phyloP scores from a whole-genome alignment of 768 basidiomycete genomes.

The Stropharia rugosoannulata region DNA sequence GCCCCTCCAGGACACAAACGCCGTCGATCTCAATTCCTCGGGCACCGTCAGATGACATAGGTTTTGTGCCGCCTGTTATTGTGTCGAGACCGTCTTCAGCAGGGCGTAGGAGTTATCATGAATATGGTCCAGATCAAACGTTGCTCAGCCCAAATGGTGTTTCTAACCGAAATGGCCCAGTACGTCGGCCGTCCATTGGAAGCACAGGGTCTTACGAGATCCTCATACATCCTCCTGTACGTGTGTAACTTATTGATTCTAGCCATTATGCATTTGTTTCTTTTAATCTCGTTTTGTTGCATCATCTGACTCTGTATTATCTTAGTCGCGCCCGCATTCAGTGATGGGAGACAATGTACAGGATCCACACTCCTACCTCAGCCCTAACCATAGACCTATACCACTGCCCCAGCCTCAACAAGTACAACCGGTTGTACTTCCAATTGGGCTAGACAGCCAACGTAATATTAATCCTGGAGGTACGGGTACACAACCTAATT shows the following conservation, averaged over 20 bases:
- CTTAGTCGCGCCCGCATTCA: slow-evolving; percentile 18
- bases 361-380: slow-evolving; percentile 4
- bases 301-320: background rate
- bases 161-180: slow-evolving; percentile 7
- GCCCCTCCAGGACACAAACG: background rate
- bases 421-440: background rate
- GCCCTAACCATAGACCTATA: slow-evolving; percentile 7
- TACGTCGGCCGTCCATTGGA: slow-evolving; percentile 9
- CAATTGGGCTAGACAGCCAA: background rate
- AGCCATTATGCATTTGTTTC: background rate
- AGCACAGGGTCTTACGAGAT: slow-evolving; percentile 19
- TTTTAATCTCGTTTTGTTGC: background rate
- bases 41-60: background rate
- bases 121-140: background rate
- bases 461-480: slow-evolving; percentile 2
- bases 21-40: background rate
- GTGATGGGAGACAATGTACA: slow-evolving; percentile 6
- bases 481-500: slow-evolving; percentile 10
- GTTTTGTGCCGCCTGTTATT: slow-evolving; percentile 1
- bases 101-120: background rate
- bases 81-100: background rate
- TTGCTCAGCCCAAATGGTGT: slow-evolving; percentile 1
- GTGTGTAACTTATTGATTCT: slow-evolving; percentile 2
- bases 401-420: slow-evolving; percentile 4
- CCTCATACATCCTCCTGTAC: slow-evolving; percentile 20